phyloP scores from a whole-genome alignment of 106 monocot species.

The Cymbidium sinense region DNA sequence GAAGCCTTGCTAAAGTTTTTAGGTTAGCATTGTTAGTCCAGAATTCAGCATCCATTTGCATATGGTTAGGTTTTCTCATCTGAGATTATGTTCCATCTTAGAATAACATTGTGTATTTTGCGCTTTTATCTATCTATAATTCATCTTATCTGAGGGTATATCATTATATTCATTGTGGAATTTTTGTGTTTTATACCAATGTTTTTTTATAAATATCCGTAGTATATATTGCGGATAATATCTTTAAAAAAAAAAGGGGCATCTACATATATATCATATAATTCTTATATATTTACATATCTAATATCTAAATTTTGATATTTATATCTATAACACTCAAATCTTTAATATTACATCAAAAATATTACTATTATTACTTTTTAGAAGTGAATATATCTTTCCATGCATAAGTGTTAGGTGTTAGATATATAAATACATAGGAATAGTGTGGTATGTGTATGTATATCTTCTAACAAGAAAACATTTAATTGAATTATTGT shows the following conservation, averaged over 20 bases:
- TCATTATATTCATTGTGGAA: background rate
- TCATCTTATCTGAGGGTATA: background rate
- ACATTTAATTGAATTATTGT: conserved; percentile 4
- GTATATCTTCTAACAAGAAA: too few relatives aligned
- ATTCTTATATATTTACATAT: too few relatives aligned
- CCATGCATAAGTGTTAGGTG: too few relatives aligned
- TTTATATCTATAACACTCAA: too few relatives aligned
- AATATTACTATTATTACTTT: too few relatives aligned
- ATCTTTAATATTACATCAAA: too few relatives aligned
- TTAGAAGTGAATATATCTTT: too few relatives aligned
- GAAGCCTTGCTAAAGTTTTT: background rate
- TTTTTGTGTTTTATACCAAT: background rate
- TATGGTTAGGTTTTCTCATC: background rate
- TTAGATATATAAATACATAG: too few relatives aligned
- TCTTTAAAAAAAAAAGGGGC: background rate
- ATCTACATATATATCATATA: too few relatives aligned
- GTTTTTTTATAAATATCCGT: background rate
- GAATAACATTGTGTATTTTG: background rate
- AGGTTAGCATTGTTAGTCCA: background rate
- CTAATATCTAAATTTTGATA: too few relatives aligned
- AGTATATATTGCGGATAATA: background rate
- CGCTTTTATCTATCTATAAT: background rate
- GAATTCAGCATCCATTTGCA: background rate
- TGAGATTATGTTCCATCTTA: background rate
- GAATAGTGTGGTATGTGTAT: too few relatives aligned